Base-by-base conservation (phyloP, 768 basidiomycete genomes). In the Termitomyces sp. region DNA sequence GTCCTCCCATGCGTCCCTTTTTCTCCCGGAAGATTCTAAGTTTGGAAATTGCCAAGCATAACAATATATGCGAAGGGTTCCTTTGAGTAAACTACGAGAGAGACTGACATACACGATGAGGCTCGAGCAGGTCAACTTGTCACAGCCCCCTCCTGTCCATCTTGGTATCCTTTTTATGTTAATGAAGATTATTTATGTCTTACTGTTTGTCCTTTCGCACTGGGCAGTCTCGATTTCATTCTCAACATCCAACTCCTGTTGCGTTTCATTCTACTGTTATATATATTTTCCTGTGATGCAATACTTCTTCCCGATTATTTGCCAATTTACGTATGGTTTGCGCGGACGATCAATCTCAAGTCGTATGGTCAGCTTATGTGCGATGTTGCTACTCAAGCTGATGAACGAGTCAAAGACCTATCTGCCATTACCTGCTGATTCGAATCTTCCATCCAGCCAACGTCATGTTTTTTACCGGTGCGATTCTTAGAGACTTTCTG, bases 231-330 rank as follows among this genome's bases (percentile, higher is more conserved):
- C n/a, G n/a, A n/a, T n/a, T n/a, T n/a, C 28, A 10, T 59, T 68
- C 58, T 78, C 77, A 68, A 20, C 70, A 76, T 52, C 68, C 26
- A 5, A 62, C 72, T 26, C 68, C 72, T 16, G 43, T 59, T 11
- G 73, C 70, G n/a, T 72, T 75, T 55, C 71, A 75, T 44, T 66
- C 69, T 24, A 71, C 71, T 2, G 63, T n/a, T n/a, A n/a, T n/a
- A 72, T 71, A 69, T 16, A 72, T 73, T 70, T 73, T 45, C 72
- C 71, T 69, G 52, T 74, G 1, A 72, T 75, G 60, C 72, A 72
- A 58, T 70, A 75, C 60, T 70, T 75, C 36, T 41, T 67, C 8
- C 55, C 61, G 6, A 55, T 69, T 72, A 51, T 7, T 32, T 4
- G 26, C 26, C 26, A 26, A 26, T 26, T 26, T 26, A 26, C 26